Evolutionary conservation across 768 basidiomycete species (phyloP), one percentile per base, ranked within the genome.

Genomic region (Termitomyces sp.): DNA sequence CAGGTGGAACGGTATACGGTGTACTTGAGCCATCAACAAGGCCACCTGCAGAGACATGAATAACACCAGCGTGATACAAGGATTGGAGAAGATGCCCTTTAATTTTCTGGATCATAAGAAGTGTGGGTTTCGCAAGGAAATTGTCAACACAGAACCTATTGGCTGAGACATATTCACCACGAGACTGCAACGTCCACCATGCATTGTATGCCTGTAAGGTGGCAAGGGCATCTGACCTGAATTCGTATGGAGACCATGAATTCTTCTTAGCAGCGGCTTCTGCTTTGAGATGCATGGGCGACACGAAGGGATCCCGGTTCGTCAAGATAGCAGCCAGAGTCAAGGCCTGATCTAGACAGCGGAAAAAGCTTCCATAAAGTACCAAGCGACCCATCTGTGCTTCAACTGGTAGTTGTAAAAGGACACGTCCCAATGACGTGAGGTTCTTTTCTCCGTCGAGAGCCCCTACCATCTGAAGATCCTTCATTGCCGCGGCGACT

Each of bases 281-380:
- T 10, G 70, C 67, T 72, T 90, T 92, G 55, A 88, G 75, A 51
- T 87, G 84, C 70, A 88, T 81, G 0, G 95, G 95, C 0, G 87
- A 82, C 56, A 95, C 70, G 78, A 97, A 98, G 5, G 94, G 92
- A 58, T 96, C 94, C 33, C 94, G 88, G 63, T 91, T 90, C 15
- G 90, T 85, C 62, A 97, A 73, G 64, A 97, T 87, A 6, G 93
- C 92, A n/a, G 95, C 94, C 49, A 97, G 81, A 5, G 93, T 92
- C 60, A 98, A 71, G 0, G 92, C 90, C 51, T 86, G 82, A 68
- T 94, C 90, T 42, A 98, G 77, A 71, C 94, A 97, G 58, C 89
- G 84, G 85, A 96, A 96, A 77, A 97, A 91, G 66, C 86, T 84
- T 18, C 95, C 95, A 69, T 87, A 93, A 4, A 98, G 78, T 53